Percentiles rank a stretch among this genome's conserved stretches.
These are phyloP conservation scores for Datura wrightii DNA, from an alignment of 257 asterid genomes.

Conservation along the genomic window DNA sequence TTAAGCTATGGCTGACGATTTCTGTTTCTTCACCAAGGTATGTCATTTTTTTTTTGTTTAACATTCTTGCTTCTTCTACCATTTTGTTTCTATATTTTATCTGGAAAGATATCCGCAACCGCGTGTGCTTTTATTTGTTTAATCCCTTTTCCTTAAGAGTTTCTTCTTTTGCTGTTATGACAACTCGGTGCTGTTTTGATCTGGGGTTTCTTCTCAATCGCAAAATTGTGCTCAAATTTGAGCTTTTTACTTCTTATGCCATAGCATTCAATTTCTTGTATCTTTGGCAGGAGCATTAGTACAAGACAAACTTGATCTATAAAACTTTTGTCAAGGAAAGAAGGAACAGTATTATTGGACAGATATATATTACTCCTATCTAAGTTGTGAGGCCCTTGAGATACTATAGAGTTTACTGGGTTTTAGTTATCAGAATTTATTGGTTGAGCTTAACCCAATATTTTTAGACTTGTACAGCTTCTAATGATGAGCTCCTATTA, in stretches of 20 bases:
- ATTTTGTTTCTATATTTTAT: neutral
- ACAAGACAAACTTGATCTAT: no score
- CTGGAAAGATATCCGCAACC: neutral
- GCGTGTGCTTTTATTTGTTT: neutral
- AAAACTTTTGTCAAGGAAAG: neutral
- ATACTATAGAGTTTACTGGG: neutral
- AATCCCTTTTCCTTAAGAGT: neutral
- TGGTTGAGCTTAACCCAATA: neutral
- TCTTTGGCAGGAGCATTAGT: neutral
- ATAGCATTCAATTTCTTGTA: neutral
- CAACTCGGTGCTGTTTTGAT: neutral
- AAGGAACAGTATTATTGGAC: neutral
- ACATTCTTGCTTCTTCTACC: conserved; percentile 23
- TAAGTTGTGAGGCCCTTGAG: neutral
- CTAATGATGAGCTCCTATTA: neutral
- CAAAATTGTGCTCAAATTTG: neutral
- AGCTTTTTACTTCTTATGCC: neutral
- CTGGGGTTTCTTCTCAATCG: neutral
- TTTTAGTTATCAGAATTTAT: neutral
- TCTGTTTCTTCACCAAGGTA: conserved; percentile 69
- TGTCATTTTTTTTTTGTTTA: conserved; percentile 28
- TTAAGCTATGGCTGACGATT: conserved; percentile 72
- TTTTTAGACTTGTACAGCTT: neutral
- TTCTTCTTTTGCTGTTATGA: neutral
- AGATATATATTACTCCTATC: neutral